Conservation (phyloP, 2,329 filamentous ascomycete species). For the Bipolaris sorokiniana region DNA sequence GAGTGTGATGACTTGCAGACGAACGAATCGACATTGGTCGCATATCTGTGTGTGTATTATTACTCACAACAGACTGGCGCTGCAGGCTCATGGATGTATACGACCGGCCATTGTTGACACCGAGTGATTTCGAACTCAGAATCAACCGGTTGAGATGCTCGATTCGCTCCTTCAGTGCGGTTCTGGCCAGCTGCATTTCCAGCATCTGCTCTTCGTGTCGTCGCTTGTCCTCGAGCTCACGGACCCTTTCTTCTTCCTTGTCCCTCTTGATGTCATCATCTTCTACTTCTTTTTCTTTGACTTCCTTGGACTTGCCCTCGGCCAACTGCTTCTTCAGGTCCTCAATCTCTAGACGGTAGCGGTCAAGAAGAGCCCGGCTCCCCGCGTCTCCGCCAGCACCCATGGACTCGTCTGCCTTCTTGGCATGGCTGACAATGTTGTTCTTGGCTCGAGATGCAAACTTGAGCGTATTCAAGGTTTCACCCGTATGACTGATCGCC, state of each 20-base stretch:
- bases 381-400: slow-evolving; percentile 79
- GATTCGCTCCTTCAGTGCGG: slow-evolving; percentile 94
- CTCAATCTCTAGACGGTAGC: slow-evolving; percentile 91
- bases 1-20: slow-evolving; percentile 48
- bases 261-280: slow-evolving; percentile 64
- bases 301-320: slow-evolving; percentile 67
- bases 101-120: slow-evolving; percentile 71
- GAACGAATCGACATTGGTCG: slow-evolving; percentile 58
- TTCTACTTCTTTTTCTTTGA: slow-evolving; percentile 61
- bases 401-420: slow-evolving; percentile 88
- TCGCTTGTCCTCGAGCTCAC: slow-evolving; percentile 75
- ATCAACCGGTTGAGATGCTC: slow-evolving; percentile 96
- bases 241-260: slow-evolving; percentile 70
- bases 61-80: slow-evolving; percentile 50
- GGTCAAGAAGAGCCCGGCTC: slow-evolving; percentile 84
- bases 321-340: slow-evolving; percentile 83
- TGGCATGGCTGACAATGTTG: slow-evolving; percentile 95
- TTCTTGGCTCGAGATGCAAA: slow-evolving; percentile 97
- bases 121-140: slow-evolving; percentile 91
- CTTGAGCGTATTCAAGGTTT: slow-evolving; percentile 95
- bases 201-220: slow-evolving; percentile 97
- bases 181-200: slow-evolving; percentile 96
- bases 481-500: slow-evolving; percentile 76
- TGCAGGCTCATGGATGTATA: slow-evolving; percentile 52
- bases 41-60: slow-evolving; percentile 46